phyloP scores from a whole-genome alignment of 495 filamentous ascomycete genomes.

The Astrocystis sublimbata region DNA sequence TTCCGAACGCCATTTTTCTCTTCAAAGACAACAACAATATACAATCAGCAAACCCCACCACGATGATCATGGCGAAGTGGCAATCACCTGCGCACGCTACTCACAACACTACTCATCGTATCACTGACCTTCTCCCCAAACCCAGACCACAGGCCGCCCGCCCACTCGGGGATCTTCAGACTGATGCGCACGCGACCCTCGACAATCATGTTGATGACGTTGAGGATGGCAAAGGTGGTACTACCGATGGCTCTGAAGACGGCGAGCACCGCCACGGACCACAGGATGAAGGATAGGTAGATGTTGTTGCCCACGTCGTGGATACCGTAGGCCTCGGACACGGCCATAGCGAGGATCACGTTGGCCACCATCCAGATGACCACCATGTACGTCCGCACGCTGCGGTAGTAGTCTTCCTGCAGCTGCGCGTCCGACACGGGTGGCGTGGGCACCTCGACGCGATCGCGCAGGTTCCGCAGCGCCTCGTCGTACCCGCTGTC shows the following conservation, averaged over 20 bases:
- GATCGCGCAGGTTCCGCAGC: slow-evolving; percentile 90
- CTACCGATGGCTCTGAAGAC: slow-evolving; percentile 79
- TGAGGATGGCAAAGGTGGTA: slow-evolving; percentile 79
- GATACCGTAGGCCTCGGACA: slow-evolving; percentile 80
- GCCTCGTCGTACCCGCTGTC: slow-evolving; percentile 97
- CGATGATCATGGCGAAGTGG: background rate
- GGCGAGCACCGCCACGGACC: slow-evolving; percentile 85
- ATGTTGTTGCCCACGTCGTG: slow-evolving; percentile 74
- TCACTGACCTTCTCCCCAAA: too few relatives aligned
- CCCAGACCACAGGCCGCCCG: slow-evolving; percentile 44
- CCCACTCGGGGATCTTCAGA: slow-evolving; percentile 50
- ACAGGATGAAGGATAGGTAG: slow-evolving; percentile 91
- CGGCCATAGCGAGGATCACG: slow-evolving; percentile 87
- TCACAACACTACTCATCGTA: slow-evolving; percentile 42
- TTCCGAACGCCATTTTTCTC: slow-evolving; percentile 8
- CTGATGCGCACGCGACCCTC: slow-evolving; percentile 77
- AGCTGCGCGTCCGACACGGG: slow-evolving; percentile 71
- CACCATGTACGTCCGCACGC: slow-evolving; percentile 98
- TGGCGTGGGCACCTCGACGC: slow-evolving; percentile 73
- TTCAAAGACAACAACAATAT: background rate
- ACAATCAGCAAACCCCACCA: background rate
- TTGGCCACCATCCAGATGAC: slow-evolving; percentile 95
- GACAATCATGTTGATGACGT: slow-evolving; percentile 77
- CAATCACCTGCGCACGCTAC: slow-evolving; percentile 33
- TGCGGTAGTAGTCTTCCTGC: slow-evolving; percentile 98